phyloP scores from a whole-genome alignment of 2,329 filamentous ascomycete species.

The Amphichorda felina region DNA sequence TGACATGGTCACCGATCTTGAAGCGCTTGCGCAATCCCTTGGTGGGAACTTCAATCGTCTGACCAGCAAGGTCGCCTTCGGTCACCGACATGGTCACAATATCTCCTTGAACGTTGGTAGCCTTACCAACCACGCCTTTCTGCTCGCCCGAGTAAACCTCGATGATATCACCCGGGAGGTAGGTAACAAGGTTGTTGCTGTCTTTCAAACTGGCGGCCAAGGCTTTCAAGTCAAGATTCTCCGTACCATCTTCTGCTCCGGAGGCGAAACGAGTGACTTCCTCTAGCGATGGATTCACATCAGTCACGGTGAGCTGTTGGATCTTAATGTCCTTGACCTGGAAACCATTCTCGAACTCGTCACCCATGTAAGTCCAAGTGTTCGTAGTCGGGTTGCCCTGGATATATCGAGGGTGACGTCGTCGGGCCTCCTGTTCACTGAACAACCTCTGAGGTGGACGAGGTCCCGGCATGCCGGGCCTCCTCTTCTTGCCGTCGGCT shows the following conservation, averaged over 20 bases:
- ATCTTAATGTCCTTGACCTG: conserved; percentile 90
- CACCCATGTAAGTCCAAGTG: conserved; percentile 73
- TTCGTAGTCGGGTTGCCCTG: conserved; percentile 64
- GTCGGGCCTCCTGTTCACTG: conserved; percentile 84
- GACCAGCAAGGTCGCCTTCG: conserved; percentile 70
- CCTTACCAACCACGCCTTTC: conserved; percentile 77
- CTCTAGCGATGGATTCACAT: conserved; percentile 86
- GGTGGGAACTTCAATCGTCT: conserved; percentile 83
- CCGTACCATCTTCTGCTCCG: conserved; percentile 80
- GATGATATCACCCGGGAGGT: conserved; percentile 88
- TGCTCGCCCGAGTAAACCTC: conserved; percentile 96
- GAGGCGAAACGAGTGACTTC: conserved; percentile 92
- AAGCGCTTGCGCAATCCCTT: conserved; percentile 91
- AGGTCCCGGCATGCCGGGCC: conserved; percentile 43
- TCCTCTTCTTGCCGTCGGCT: conserved; percentile 61
- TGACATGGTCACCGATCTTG: conserved; percentile 89
- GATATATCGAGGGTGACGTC: conserved; percentile 58
- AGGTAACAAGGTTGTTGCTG: conserved; percentile 68
- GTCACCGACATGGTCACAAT: conserved; percentile 83
- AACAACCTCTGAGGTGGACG: conserved; percentile 83
- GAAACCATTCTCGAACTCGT: conserved; percentile 88
- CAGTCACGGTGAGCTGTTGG: conserved; percentile 70
- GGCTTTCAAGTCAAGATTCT: conserved; percentile 85
- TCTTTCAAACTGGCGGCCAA: conserved; percentile 84
- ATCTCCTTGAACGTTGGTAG: conserved; percentile 76